These are phyloP conservation scores for Malbranchea cinnamomea DNA, from an alignment of 2,329 filamentous ascomycete genomes.

Conservation along the genomic window DNA sequence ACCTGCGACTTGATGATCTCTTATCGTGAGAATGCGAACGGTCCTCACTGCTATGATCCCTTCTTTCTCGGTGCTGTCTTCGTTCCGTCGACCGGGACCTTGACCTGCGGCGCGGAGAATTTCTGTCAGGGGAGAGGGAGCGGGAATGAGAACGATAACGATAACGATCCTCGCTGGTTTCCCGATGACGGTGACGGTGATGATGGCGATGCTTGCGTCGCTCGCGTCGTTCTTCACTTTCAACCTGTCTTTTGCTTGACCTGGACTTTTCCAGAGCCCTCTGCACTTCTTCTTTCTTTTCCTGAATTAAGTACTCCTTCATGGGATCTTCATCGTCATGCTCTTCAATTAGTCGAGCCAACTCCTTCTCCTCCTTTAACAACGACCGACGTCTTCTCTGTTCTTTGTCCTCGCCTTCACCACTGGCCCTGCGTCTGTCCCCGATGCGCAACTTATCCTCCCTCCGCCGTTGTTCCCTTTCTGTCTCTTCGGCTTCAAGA, in stretches of 20 bases:
- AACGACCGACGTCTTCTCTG: constrained; percentile 40
- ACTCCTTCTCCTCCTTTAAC: constrained; percentile 67
- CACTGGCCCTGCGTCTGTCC: constrained; percentile 16
- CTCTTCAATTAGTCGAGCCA: constrained; percentile 57
- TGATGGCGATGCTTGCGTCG: constrained; percentile 31
- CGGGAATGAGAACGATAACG: too few relatives aligned
- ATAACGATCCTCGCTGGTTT: constrained; percentile 17
- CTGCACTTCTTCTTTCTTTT: constrained; percentile 80
- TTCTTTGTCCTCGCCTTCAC: constrained; percentile 35
- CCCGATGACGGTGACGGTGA: constrained; percentile 31
- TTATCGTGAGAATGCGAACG: too few relatives aligned
- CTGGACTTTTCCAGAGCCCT: constrained; percentile 44
- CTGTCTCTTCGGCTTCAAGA: constrained; percentile 33
- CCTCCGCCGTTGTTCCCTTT: constrained; percentile 23
- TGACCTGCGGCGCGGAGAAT: constrained; percentile 15
- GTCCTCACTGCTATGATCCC: constrained; percentile 15
- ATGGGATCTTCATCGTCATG: constrained; percentile 96
- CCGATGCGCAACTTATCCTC: constrained; percentile 1
- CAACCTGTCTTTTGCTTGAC: constrained; percentile 24
- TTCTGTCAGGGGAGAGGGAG: too few relatives aligned
- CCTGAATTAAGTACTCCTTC: constrained; percentile 77
- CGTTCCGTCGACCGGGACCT: constrained; percentile 7
- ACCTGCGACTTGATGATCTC: too few relatives aligned
- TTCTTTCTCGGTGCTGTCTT: constrained; percentile 15
- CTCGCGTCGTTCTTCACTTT: constrained; percentile 27